phyloP scores from a whole-genome alignment of 2,329 filamentous ascomycete genomes.

The Penicillium oxalicum region DNA sequence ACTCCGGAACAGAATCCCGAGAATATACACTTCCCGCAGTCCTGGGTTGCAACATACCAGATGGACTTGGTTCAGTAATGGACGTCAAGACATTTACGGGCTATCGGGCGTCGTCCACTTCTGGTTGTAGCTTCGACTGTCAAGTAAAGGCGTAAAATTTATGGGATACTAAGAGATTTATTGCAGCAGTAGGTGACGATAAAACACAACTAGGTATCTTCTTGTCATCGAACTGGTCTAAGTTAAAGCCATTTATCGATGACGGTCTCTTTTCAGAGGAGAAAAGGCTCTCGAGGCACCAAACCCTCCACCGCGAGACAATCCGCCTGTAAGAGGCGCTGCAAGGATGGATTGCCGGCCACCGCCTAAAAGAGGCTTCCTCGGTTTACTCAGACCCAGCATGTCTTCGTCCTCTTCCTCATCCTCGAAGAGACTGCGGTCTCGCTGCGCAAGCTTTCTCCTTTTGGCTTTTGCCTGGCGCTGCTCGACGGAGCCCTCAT shows the following conservation, averaged over 20 bases:
- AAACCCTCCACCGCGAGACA: slow-evolving; percentile 26
- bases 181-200: too few species aligned
- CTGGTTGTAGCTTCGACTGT: too few species aligned
- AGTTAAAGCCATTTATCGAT: slow-evolving; percentile 22
- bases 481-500: slow-evolving; percentile 19
- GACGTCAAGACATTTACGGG: too few species aligned
- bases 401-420: slow-evolving; percentile 51
- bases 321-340: slow-evolving; percentile 9
- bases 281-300: slow-evolving; percentile 58
- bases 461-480: slow-evolving; percentile 56
- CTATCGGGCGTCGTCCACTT: too few species aligned
- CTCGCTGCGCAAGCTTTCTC: slow-evolving; percentile 59
- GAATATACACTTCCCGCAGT: too few species aligned
- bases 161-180: too few species aligned
- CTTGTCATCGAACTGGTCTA: too few species aligned
- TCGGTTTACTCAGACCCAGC: slow-evolving; percentile 19
- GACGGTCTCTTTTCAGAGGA: slow-evolving; percentile 64
- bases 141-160: too few species aligned
- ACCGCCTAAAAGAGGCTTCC: slow-evolving; percentile 22
- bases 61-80: too few species aligned
- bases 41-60: too few species aligned
- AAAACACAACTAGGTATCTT: too few species aligned
- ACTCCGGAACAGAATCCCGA: too few species aligned
- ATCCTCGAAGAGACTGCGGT: slow-evolving; percentile 64
- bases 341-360: slow-evolving; percentile 17